A percentile compares a stretch with the other conserved stretches of the same genome.
Evolutionary conservation across 352 stramenopile genomes (phyloP).

Genomic region (Phytopythium boreale): DNA sequence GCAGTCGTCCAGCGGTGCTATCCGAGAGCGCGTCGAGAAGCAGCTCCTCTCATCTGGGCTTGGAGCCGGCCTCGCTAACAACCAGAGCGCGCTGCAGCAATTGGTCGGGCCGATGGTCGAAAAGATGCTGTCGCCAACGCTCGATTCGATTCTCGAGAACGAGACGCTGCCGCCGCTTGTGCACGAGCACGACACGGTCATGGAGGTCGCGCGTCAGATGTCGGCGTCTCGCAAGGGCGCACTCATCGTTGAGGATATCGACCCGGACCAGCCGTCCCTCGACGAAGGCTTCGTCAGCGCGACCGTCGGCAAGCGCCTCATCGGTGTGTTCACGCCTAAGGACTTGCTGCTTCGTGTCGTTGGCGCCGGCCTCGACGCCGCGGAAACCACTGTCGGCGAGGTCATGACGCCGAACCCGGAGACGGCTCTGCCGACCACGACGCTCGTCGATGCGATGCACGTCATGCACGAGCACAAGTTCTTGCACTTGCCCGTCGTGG

Average conservation of each 20-base stretch:
- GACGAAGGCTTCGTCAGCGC: conserved; percentile 15
- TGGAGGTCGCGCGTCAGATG: conserved; percentile 87
- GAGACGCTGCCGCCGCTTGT: conserved; percentile 78
- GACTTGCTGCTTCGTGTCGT: conserved; percentile 96
- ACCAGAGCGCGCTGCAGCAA: conserved; percentile 64
- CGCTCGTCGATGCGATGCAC: conserved; percentile 95
- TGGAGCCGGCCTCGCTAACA: conserved; percentile 29
- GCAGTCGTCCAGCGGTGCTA: conserved; percentile 64
- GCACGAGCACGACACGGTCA: conserved; percentile 68
- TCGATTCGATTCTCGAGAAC: conserved; percentile 80
- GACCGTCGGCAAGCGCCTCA: conserved; percentile 71
- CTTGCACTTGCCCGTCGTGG: conserved; percentile 94
- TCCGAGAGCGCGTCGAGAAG: conserved; percentile 76
- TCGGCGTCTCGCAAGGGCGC: conserved; percentile 76
- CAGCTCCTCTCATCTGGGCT: conserved; percentile 60
- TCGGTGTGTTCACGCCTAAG: conserved; percentile 98
- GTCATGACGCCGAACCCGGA: conserved; percentile 98
- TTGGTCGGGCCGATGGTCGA: conserved; percentile 83
- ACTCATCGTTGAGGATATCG: conserved; percentile 74
- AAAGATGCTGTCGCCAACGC: conserved; percentile 80
- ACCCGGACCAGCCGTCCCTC: conserved; percentile 33
- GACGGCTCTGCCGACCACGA: conserved; percentile 88
- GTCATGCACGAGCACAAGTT: conserved; percentile 99
- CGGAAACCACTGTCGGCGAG: conserved; percentile 86
- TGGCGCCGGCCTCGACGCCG: conserved; percentile 88